These are phyloP conservation scores for Aschersonia sp. DNA, from an alignment of 2,329 filamentous ascomycete species.

Conservation along the genomic window DNA sequence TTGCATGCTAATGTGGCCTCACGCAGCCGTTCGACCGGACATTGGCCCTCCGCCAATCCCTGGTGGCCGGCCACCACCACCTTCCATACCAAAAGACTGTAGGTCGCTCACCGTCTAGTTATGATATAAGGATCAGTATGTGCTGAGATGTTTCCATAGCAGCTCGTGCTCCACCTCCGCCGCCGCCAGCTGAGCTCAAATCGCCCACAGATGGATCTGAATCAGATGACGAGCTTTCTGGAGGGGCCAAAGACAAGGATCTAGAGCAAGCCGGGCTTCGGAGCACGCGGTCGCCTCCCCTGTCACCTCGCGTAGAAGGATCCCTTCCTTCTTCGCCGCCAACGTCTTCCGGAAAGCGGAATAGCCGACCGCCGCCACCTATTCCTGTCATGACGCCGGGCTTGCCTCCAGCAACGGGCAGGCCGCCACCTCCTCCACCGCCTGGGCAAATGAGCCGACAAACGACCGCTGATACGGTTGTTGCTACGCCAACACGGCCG, in stretches of 20 bases:
- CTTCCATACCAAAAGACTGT: conserved; percentile 47
- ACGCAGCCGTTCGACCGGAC: not conserved
- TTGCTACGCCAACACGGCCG: conserved; percentile 25
- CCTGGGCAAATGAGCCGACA: conserved; percentile 38
- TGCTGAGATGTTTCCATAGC: conserved; percentile 2
- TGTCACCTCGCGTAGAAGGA: conserved; percentile 21
- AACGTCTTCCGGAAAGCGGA: conserved; percentile 28
- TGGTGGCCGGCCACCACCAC: conserved; percentile 36
- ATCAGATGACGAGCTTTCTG: conserved; percentile 76
- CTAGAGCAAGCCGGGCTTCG: conserved; percentile 19
- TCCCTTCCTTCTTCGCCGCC: conserved; percentile 30
- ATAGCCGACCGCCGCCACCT: conserved; percentile 43
- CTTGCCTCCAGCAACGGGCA: conserved; percentile 32
- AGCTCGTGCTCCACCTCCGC: conserved; percentile 50
- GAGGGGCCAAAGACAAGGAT: conserved; percentile 27
- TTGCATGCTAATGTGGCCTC: too few species aligned
- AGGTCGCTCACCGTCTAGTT: conserved; percentile 15
- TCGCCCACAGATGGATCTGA: conserved; percentile 68
- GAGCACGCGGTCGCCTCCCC: conserved; percentile 17
- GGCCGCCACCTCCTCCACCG: conserved; percentile 55
- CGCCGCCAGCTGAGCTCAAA: conserved; percentile 31
- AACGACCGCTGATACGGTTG: conserved; percentile 41
- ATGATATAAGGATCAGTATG: not conserved
- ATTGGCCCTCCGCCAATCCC: conserved; percentile 31
- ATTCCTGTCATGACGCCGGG: conserved; percentile 41